Percentiles rank a stretch among this genome's conserved stretches.
phyloP scores from a whole-genome alignment of 345 rosid species.

The Arabis alpina region DNA sequence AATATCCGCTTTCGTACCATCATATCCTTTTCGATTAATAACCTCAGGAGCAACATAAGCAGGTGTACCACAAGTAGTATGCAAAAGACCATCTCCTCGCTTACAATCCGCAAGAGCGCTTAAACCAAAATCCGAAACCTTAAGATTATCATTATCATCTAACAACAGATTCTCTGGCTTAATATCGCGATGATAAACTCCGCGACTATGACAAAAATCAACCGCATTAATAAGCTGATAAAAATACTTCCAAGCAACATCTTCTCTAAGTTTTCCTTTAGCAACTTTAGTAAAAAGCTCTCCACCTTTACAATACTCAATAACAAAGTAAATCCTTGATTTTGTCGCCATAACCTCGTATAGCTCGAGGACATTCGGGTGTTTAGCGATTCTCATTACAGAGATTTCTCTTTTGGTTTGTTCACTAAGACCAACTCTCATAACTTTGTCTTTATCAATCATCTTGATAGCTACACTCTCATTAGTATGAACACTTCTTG shows the following conservation, averaged over 20 bases:
- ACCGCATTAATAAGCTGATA: conserved; percentile 66
- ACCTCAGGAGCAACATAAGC: conserved; percentile 89
- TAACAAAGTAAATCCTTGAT: conserved; percentile 63
- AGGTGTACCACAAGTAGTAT: conserved; percentile 81
- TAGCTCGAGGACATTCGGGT: conserved; percentile 66
- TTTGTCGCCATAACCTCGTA: conserved; percentile 84
- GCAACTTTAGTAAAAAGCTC: conserved; percentile 74
- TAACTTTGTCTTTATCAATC: conserved; percentile 72
- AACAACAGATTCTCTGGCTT: conserved; percentile 79
- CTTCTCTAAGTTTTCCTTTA: conserved; percentile 66
- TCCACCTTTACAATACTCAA: conserved; percentile 83
- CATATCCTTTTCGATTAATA: conserved; percentile 70
- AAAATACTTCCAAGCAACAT: conserved; percentile 66
- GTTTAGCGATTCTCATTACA: conserved; percentile 71
- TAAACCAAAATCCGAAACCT: conserved; percentile 75
- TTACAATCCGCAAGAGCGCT: conserved; percentile 74
- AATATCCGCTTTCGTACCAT: conserved; percentile 70
- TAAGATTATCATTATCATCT: conserved; percentile 74
- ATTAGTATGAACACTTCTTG: conserved; percentile 53
- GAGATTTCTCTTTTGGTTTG: conserved; percentile 83
- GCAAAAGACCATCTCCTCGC: conserved; percentile 67
- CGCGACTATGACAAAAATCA: conserved; percentile 76
- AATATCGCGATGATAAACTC: conserved; percentile 78
- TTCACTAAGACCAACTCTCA: conserved; percentile 58
- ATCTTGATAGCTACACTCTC: conserved; percentile 76